Percentiles rank a stretch among this genome's conserved stretches.
These are phyloP conservation scores for Scleroderma bovista DNA, from an alignment of 768 basidiomycete genomes.

Conservation along the genomic window DNA sequence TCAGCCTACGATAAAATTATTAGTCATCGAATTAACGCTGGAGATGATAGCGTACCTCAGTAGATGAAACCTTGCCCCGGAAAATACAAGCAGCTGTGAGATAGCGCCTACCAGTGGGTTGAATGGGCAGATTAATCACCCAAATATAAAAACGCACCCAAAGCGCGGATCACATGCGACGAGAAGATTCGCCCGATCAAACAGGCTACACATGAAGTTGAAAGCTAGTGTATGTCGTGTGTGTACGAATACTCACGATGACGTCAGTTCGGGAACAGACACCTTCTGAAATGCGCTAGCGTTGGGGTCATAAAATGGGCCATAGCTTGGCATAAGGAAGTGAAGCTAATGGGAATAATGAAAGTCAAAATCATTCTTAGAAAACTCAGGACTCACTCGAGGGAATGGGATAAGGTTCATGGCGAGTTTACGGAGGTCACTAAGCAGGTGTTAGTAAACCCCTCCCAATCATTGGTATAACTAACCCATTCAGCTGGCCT, in stretches of 20 bases:
- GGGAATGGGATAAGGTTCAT: constrained; percentile 98
- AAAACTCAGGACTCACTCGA: constrained; percentile 46
- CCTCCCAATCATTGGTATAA: constrained; percentile 1
- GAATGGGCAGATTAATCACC: neutral
- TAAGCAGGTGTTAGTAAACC: constrained; percentile 19
- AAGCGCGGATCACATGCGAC: constrained; percentile 79
- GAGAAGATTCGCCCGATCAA: constrained; percentile 74
- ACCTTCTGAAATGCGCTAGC: constrained; percentile 54
- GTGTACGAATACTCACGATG: constrained; percentile 45
- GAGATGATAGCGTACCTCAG: constrained; percentile 53
- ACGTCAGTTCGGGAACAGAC: constrained; percentile 65
- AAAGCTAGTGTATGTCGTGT: neutral
- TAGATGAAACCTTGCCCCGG: constrained; percentile 75
- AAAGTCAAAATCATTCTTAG: neutral
- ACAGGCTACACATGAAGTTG: constrained; percentile 43
- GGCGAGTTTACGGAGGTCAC: constrained; percentile 83
- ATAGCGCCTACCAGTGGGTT: constrained; percentile 52
- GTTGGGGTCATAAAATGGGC: constrained; percentile 74
- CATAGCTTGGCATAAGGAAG: constrained; percentile 94
- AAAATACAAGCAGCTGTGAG: constrained; percentile 85
- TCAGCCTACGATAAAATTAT: constrained; percentile 39
- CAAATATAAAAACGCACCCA: constrained; percentile 39
- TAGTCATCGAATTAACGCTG: neutral
- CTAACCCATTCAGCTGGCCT: constrained; percentile 86
- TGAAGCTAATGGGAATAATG: constrained; percentile 57